Evolutionary conservation across 1,139 yeast genomes (phyloP).

Genomic region (Magnusiomyces magnusii): DNA sequence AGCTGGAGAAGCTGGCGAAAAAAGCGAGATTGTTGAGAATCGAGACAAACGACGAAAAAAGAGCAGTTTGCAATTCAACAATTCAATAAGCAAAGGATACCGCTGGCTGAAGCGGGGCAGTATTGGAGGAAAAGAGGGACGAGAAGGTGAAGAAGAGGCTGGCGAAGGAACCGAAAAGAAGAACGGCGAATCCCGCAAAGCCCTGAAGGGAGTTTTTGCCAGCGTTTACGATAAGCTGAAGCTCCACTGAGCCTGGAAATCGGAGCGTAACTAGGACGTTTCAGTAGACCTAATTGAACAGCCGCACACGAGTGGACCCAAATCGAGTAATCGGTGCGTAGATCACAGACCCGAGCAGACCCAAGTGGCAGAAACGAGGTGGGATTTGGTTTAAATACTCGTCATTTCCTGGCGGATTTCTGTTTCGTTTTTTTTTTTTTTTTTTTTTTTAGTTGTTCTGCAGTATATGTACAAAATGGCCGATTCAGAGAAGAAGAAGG

Average conservation of each 20-base stretch:
- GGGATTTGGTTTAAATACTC: too few species aligned
- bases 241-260: not conserved
- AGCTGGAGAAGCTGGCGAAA: too few species aligned
- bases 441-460: not conserved
- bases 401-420: too few species aligned
- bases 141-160: not conserved
- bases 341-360: too few species aligned
- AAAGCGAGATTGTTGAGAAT: not conserved
- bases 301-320: too few species aligned
- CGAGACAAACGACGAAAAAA: not conserved
- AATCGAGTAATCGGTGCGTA: too few species aligned
- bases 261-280: not conserved
- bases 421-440: too few species aligned
- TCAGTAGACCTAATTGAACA: too few species aligned
- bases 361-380: too few species aligned
- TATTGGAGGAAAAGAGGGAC: not conserved
- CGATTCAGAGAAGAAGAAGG: not conserved
- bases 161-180: not conserved
- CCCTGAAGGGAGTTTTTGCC: not conserved
- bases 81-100: not conserved
- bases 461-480: not conserved
- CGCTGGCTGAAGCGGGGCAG: not conserved
- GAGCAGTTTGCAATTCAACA: not conserved
- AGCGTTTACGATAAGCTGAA: not conserved
- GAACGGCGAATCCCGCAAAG: not conserved